phyloP scores from a whole-genome alignment of 1,139 yeast genomes.

The Blastobotrys aristatus region DNA sequence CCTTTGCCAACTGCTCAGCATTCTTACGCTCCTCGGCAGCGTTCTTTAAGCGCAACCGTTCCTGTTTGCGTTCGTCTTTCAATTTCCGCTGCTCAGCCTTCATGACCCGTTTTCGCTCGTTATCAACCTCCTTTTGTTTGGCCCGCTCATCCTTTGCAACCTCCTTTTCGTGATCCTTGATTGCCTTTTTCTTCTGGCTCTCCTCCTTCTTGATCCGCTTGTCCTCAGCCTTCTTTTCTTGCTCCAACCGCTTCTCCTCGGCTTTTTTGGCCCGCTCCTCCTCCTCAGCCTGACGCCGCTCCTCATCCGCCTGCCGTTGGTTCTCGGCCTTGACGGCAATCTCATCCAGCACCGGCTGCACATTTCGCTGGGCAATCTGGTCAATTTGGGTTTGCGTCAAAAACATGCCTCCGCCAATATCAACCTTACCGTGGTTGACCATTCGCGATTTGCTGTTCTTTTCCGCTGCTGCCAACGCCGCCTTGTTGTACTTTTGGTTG shows the following conservation, averaged over 20 bases:
- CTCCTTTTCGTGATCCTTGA: slow-evolving; percentile 17
- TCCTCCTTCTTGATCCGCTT: slow-evolving; percentile 24
- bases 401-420: slow-evolving; percentile 85
- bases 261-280: slow-evolving; percentile 31
- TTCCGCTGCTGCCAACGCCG: slow-evolving; percentile 63
- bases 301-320: slow-evolving; percentile 67
- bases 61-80: slow-evolving; percentile 24
- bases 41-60: slow-evolving; percentile 19
- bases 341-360: slow-evolving; percentile 79
- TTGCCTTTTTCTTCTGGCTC: slow-evolving; percentile 19
- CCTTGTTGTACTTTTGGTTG: slow-evolving; percentile 34
- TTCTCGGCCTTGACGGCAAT: slow-evolving; percentile 64
- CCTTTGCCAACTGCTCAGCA: slow-evolving; percentile 27
- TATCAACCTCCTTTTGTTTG: slow-evolving; percentile 17
- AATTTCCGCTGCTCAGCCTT: slow-evolving; percentile 18
- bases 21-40: slow-evolving; percentile 27
- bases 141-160: slow-evolving; percentile 17
- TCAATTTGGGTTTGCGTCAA: slow-evolving; percentile 74
- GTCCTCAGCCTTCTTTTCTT: slow-evolving; percentile 28
- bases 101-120: slow-evolving; percentile 22
- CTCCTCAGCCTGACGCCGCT: slow-evolving; percentile 49
- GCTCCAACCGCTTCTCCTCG: slow-evolving; percentile 26
- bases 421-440: slow-evolving; percentile 52
- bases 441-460: slow-evolving; percentile 54
- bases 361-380: slow-evolving; percentile 74